Conservation (phyloP, 2,329 filamentous ascomycete genomes). For the Didymella exigua region DNA sequence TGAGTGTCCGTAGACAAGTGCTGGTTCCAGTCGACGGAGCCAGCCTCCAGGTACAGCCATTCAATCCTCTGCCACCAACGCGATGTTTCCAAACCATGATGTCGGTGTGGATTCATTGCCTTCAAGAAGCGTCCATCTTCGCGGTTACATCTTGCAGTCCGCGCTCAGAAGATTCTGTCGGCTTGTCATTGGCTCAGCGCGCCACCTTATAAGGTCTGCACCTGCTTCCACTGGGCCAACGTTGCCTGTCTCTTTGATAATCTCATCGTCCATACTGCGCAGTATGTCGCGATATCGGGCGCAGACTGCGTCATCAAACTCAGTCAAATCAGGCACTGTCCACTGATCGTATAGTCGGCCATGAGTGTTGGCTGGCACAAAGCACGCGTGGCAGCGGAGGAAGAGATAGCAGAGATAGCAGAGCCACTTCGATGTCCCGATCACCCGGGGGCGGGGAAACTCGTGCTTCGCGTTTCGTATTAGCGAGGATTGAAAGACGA, state of each 20-base stretch:
- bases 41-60: not conserved
- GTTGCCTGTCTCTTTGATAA: not conserved
- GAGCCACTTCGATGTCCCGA: slow-evolving; percentile 15
- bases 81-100: not conserved
- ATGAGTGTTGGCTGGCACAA: slow-evolving; percentile 11
- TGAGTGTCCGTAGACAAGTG: not conserved
- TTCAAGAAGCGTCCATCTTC: not conserved
- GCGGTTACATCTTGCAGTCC: not conserved
- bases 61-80: not conserved
- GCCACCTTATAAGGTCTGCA: slow-evolving; percentile 4
- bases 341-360: slow-evolving; percentile 14
- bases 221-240: not conserved
- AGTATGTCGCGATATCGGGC: slow-evolving; percentile 3
- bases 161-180: slow-evolving; percentile 3
- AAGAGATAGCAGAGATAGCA: slow-evolving; percentile 14
- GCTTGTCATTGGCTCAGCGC: slow-evolving; percentile 17
- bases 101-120: not conserved
- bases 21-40: not conserved
- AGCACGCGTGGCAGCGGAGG: slow-evolving; percentile 4
- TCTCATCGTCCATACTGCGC: not conserved
- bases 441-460: slow-evolving; percentile 4
- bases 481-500: not conserved
- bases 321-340: slow-evolving; percentile 8
- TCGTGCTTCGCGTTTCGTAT: not conserved
- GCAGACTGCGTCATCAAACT: not conserved